These are phyloP conservation scores for Aspergillus mulundensis DNA, from an alignment of 495 filamentous ascomycete species.

Conservation along the genomic window DNA sequence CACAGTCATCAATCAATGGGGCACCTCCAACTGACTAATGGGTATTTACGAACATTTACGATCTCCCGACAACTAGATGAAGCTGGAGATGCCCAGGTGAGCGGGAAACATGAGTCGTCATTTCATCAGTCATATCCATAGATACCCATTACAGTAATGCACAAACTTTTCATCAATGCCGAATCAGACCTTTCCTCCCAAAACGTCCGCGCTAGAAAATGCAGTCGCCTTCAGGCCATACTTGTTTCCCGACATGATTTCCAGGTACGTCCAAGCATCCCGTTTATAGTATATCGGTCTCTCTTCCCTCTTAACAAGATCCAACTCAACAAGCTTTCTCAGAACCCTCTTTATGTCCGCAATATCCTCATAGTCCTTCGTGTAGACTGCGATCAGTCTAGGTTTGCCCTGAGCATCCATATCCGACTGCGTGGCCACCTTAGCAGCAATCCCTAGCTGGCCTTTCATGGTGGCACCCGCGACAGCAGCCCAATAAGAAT, in stretches of 20 bases:
- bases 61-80: not conserved
- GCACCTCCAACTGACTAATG: not conserved
- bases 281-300: constrained; percentile 72
- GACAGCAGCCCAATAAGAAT: constrained; percentile 59
- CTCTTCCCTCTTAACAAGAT: constrained; percentile 46
- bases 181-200: constrained; percentile 25
- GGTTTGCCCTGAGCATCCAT: constrained; percentile 20
- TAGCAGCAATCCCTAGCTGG: constrained; percentile 63
- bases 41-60: not conserved
- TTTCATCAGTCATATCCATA: not conserved
- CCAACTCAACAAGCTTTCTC: constrained; percentile 53
- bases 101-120: not conserved
- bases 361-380: constrained; percentile 63
- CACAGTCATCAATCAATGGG: not conserved
- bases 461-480: constrained; percentile 59
- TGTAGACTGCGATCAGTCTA: constrained; percentile 73
- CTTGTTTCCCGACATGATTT: constrained; percentile 60
- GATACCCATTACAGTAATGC: not conserved
- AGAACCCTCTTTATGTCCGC: constrained; percentile 66
- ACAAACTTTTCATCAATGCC: not conserved
- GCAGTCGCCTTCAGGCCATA: constrained; percentile 61
- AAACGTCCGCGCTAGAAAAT: constrained; percentile 42
- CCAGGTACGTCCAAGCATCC: constrained; percentile 74
- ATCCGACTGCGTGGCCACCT: constrained; percentile 58
- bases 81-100: not conserved